Conservation (phyloP, 148 eudicot genomes). For the Cornus kousa region DNA sequence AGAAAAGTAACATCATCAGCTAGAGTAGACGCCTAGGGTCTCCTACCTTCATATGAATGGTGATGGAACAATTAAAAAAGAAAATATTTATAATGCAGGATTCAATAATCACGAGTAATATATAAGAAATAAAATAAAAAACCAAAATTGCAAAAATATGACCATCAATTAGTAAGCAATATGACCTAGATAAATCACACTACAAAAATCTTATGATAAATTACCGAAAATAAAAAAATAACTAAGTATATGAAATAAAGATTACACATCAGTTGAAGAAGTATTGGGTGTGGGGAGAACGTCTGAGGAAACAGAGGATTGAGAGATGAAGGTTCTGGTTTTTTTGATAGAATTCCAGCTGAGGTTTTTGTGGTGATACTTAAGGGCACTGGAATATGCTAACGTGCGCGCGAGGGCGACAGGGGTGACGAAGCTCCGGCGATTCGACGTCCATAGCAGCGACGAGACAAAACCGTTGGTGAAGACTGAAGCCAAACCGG, state of each 20-base stretch:
- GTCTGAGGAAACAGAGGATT: constrained; percentile 9
- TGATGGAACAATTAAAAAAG: too few species aligned
- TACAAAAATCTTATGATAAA: not conserved
- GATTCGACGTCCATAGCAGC: constrained; percentile 9
- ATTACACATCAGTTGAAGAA: constrained; percentile 10
- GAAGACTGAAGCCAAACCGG: constrained; percentile 15
- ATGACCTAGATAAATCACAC: not conserved
- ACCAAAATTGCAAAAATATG: not conserved
- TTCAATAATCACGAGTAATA: too few species aligned
- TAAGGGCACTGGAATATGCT: not conserved
- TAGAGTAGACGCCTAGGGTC: too few species aligned
- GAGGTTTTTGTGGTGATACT: not conserved
- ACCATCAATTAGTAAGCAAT: not conserved
- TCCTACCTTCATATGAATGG: too few species aligned
- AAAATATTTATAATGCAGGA: too few species aligned
- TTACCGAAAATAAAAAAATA: not conserved
- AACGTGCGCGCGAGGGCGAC: constrained; percentile 14
- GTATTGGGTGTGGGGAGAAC: constrained; percentile 2
- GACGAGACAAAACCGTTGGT: constrained; percentile 16
- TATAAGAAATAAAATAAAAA: too few species aligned
- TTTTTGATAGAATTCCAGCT: constrained; percentile 5
- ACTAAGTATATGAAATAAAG: too few species aligned
- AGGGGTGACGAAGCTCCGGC: constrained; percentile 17
- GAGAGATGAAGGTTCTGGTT: constrained; percentile 5
- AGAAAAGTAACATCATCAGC: too few species aligned